These are phyloP conservation scores for Clonostachys sp. DNA, from an alignment of 2,329 filamentous ascomycete species.

Conservation along the genomic window DNA sequence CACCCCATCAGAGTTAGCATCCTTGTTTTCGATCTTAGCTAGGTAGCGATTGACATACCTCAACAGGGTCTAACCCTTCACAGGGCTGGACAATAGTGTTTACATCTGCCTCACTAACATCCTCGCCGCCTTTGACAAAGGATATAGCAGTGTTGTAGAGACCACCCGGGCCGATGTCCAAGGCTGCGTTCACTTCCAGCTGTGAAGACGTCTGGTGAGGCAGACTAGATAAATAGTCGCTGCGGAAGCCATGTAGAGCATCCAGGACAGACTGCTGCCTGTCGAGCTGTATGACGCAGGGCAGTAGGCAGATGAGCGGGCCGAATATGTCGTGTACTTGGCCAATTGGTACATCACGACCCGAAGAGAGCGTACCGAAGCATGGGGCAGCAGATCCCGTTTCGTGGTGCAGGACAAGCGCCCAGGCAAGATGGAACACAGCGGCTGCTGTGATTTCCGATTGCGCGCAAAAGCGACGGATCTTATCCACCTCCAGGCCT, in stretches of 20 bases:
- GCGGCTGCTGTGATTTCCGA: not conserved
- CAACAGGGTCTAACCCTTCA: too few relatives aligned
- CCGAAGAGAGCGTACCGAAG: not conserved
- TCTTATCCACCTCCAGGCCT: not conserved
- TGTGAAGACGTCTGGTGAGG: not conserved
- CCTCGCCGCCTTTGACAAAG: not conserved
- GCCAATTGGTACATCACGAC: not conserved
- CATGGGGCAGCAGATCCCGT: not conserved
- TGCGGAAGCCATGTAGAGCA: not conserved
- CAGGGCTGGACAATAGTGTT: too few relatives aligned
- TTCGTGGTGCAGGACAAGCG: not conserved
- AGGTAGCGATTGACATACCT: too few relatives aligned
- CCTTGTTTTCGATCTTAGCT: too few relatives aligned
- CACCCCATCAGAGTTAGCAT: too few relatives aligned
- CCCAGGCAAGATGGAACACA: not conserved
- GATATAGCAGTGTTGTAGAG: slow-evolving; percentile 9
- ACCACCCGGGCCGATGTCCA: slow-evolving; percentile 1
- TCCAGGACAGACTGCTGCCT: not conserved
- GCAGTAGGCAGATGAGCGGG: not conserved
- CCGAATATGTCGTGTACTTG: not conserved
- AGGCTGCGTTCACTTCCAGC: slow-evolving; percentile 3
- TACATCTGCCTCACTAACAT: too few relatives aligned
- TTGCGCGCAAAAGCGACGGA: not conserved
- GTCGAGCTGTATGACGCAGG: not conserved
- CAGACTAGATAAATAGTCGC: slow-evolving; percentile 1